Percentiles rank a stretch among this genome's conserved stretches.
These are phyloP conservation scores for Termitomyces sp. DNA, from an alignment of 768 basidiomycete genomes.

Conservation along the genomic window DNA sequence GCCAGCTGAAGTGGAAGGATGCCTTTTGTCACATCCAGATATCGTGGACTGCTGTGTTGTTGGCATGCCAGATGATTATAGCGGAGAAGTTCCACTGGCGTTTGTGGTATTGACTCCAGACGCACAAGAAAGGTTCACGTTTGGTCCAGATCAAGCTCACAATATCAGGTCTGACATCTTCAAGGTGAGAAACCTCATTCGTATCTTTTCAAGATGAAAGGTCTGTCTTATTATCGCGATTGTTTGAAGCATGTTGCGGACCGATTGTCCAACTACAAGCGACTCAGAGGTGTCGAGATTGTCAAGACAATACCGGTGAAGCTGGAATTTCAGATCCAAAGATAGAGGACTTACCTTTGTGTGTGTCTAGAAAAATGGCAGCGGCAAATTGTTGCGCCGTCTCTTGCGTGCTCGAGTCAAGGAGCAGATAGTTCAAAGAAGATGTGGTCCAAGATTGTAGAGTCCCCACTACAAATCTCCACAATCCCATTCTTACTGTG, in stretches of 20 bases:
- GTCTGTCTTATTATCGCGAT: neutral
- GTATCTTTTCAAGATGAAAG: neutral
- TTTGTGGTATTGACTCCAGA: conserved; percentile 47
- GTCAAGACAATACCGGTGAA: conserved; percentile 29
- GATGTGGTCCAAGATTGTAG: conserved; percentile 11
- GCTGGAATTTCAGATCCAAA: neutral
- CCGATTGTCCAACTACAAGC: conserved; percentile 46
- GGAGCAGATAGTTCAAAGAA: conserved; percentile 2
- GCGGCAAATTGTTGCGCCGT: conserved; percentile 48
- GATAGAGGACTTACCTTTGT: neutral
- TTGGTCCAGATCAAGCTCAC: conserved; percentile 20
- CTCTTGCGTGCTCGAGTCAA: conserved; percentile 27
- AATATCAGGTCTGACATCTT: conserved; percentile 34
- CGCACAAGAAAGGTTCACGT: conserved; percentile 26
- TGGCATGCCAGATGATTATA: conserved; percentile 52
- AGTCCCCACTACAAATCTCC: neutral
- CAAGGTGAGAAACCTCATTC: conserved; percentile 28
- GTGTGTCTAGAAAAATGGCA: conserved; percentile 42
- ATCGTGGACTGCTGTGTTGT: conserved; percentile 59
- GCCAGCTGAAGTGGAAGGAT: conserved; percentile 54
- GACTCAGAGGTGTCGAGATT: conserved; percentile 35
- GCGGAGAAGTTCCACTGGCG: conserved; percentile 62
- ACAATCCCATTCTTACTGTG: no score
- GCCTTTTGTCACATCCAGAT: conserved; percentile 41
- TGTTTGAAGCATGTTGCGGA: conserved; percentile 39